A percentile compares a stretch with the other conserved stretches of the same genome.
Conservation (phyloP, 306 rosid species). For the Luffa acutangula region DNA sequence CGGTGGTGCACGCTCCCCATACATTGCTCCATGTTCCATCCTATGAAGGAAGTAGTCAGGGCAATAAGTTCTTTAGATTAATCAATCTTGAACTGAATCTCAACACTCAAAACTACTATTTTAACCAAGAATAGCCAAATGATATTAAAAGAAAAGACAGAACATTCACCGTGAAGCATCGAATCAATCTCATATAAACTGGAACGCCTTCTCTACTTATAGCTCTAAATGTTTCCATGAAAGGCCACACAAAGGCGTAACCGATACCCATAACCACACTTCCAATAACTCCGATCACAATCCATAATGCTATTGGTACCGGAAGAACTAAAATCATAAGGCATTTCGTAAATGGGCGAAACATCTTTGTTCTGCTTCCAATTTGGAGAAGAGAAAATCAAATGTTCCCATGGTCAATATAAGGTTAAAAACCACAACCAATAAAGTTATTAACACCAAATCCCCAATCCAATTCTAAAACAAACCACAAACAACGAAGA, state of each 20-base stretch:
- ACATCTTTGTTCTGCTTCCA: slow-evolving; percentile 11
- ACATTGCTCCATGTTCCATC: slow-evolving; percentile 18
- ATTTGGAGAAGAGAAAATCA: background rate
- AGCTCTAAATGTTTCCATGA: slow-evolving; percentile 15
- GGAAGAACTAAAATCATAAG: slow-evolving; percentile 10
- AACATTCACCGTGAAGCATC: slow-evolving; percentile 14
- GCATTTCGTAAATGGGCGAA: slow-evolving; percentile 6
- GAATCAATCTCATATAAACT: slow-evolving; percentile 11
- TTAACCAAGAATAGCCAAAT: background rate
- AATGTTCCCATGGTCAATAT: background rate
- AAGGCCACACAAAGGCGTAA: slow-evolving; percentile 13
- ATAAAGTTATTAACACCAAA: background rate
- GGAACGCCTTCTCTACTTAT: slow-evolving; percentile 11
- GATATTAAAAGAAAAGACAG: background rate
- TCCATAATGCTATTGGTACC: slow-evolving; percentile 15
- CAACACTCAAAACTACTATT: background rate
- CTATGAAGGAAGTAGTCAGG: background rate
- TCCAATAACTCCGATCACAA: slow-evolving; percentile 14
- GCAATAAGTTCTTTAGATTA: background rate
- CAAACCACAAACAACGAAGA: background rate
- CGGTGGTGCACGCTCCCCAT: slow-evolving; percentile 12
- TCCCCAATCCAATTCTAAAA: background rate
- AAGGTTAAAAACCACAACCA: background rate
- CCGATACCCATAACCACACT: slow-evolving; percentile 15
- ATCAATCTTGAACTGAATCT: background rate